Percentiles rank a stretch among this genome's conserved stretches.
Evolutionary conservation across 768 basidiomycete species (phyloP).

Genomic region (Rhizopogon roseolus): DNA sequence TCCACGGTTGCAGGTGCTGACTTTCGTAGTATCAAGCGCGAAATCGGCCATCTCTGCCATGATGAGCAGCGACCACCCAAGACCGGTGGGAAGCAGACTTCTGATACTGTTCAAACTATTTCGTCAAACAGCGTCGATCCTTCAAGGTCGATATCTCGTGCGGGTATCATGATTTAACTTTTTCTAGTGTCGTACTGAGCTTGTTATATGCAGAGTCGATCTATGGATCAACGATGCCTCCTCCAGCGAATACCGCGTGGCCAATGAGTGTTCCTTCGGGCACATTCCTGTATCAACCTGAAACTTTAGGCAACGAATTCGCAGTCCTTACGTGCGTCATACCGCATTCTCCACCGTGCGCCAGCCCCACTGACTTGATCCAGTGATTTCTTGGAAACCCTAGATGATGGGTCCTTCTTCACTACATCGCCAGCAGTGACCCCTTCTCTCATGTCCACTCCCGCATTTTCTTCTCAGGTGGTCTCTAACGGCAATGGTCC

Average conservation of each 20-base stretch:
- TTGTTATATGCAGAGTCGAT: conserved; percentile 13
- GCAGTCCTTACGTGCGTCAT: conserved; percentile 67
- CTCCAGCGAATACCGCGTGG: conserved; percentile 41
- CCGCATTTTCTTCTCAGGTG: conserved; percentile 15
- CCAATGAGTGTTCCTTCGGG: conserved; percentile 45
- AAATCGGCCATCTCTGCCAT: conserved; percentile 92
- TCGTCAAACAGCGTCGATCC: conserved; percentile 26
- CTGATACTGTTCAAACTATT: conserved; percentile 13
- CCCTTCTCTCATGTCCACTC: conserved; percentile 45
- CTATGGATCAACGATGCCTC: conserved; percentile 16
- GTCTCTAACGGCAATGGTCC: conserved; percentile 7
- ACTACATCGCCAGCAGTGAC: conserved; percentile 50
- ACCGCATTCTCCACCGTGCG: background rate
- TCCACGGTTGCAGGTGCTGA: conserved; percentile 7
- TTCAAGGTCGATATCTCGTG: conserved; percentile 26
- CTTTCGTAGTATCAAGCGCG: conserved; percentile 78
- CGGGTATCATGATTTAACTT: background rate
- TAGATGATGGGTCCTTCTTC: conserved; percentile 83
- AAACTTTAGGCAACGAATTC: conserved; percentile 77
- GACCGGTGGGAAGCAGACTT: conserved; percentile 36
- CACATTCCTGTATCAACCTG: conserved; percentile 65
- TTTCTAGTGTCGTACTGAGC: background rate
- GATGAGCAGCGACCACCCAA: conserved; percentile 69
- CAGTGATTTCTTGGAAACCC: conserved; percentile 85
- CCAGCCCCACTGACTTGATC: background rate